phyloP scores from a whole-genome alignment of 2,329 filamentous ascomycete genomes.

The Stagonosporopsis vannaccii region DNA sequence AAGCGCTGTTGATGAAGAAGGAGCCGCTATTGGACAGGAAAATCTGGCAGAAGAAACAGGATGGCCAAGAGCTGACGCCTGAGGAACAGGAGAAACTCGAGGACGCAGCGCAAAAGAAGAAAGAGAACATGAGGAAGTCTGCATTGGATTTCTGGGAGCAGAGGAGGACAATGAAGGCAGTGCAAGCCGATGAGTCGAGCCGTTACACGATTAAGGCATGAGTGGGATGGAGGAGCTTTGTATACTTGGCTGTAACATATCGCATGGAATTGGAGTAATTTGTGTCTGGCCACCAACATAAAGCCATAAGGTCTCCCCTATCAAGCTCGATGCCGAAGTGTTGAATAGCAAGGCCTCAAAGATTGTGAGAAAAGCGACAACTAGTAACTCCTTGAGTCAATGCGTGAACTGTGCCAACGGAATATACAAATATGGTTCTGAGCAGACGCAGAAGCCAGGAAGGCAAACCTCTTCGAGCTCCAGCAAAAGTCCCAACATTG shows the following conservation, averaged over 20 bases:
- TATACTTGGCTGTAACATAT: slow-evolving; percentile 31
- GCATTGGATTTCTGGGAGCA: slow-evolving; percentile 47
- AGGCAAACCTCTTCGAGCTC: too few species aligned
- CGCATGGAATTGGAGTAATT: slow-evolving; percentile 15
- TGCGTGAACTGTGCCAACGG: too few species aligned
- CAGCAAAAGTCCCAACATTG: too few species aligned
- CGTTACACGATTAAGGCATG: slow-evolving; percentile 32
- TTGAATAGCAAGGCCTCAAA: too few species aligned
- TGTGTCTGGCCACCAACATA: background rate
- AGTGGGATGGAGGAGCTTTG: slow-evolving; percentile 10
- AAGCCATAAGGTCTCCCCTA: background rate
- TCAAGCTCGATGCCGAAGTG: background rate
- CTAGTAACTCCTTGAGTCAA: too few species aligned
- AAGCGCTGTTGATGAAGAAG: slow-evolving; percentile 32
- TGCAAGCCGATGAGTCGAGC: slow-evolving; percentile 26
- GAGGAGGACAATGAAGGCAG: slow-evolving; percentile 31
- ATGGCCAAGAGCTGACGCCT: slow-evolving; percentile 7
- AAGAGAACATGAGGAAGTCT: slow-evolving; percentile 48
- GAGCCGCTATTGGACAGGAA: slow-evolving; percentile 8
- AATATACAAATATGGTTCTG: too few species aligned
- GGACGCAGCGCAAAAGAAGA: slow-evolving; percentile 36
- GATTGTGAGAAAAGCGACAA: background rate
- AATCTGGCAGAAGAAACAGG: slow-evolving; percentile 3
- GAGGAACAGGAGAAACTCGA: slow-evolving; percentile 20
- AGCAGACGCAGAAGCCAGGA: too few species aligned